These are phyloP conservation scores for Lodderomyces theae DNA, from an alignment of 1,139 yeast genomes.

Conservation along the genomic window DNA sequence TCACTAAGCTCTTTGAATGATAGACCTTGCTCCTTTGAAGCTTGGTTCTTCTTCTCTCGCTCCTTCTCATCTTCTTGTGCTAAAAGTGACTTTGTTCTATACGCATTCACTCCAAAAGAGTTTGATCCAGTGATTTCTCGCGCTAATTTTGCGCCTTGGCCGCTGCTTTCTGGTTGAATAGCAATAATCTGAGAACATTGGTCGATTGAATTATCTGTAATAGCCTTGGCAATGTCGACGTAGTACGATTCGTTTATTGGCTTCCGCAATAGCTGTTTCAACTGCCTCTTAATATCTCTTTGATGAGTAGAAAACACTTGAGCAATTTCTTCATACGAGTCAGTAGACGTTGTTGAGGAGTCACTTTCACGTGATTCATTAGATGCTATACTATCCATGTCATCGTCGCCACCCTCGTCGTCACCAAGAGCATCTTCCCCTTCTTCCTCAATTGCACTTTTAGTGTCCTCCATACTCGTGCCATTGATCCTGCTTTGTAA, in stretches of 20 bases:
- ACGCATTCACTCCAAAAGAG: slow-evolving; percentile 38
- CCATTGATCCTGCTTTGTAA: slow-evolving; percentile 23
- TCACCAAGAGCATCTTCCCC: background rate
- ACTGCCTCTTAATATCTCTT: slow-evolving; percentile 20
- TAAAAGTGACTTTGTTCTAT: slow-evolving; percentile 42
- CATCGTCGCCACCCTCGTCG: slow-evolving; percentile 7
- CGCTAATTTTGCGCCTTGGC: slow-evolving; percentile 47
- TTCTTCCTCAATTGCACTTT: background rate
- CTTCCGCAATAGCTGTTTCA: slow-evolving; percentile 17
- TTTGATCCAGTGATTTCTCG: slow-evolving; percentile 45
- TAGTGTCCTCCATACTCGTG: slow-evolving; percentile 1
- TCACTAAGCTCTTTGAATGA: slow-evolving; percentile 40
- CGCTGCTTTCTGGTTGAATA: slow-evolving; percentile 41
- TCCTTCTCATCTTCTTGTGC: slow-evolving; percentile 26
- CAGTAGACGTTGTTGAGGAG: slow-evolving; percentile 31
- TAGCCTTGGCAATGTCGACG: slow-evolving; percentile 27
- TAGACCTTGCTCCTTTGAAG: slow-evolving; percentile 21
- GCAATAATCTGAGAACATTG: slow-evolving; percentile 38
- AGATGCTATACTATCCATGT: slow-evolving; percentile 24
- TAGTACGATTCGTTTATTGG: slow-evolving; percentile 30
- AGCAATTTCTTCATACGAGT: slow-evolving; percentile 41
- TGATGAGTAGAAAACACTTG: slow-evolving; percentile 31
- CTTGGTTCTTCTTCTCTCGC: background rate
- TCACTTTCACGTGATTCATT: slow-evolving; percentile 9
- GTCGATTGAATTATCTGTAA: slow-evolving; percentile 39